phyloP scores from a whole-genome alignment of 148 eudicot species.

The Rheum nobile region DNA sequence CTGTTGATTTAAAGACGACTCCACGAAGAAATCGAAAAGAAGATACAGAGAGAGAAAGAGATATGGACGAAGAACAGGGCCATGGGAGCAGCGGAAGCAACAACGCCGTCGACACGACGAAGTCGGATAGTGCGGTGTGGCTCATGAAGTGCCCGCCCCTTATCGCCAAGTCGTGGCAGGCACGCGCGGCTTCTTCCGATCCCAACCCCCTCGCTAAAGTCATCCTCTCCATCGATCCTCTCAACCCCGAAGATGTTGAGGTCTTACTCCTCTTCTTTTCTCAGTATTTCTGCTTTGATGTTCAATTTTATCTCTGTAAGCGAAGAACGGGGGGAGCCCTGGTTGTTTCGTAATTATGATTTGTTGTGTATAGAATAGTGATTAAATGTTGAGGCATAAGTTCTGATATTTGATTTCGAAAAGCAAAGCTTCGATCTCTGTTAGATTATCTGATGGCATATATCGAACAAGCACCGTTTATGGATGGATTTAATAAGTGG shows the following conservation, averaged over 20 bases:
- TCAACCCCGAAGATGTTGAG: constrained; percentile 40
- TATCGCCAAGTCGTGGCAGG: constrained; percentile 69
- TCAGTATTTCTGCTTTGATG: neutral
- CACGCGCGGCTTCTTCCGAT: constrained; percentile 39
- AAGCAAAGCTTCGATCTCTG: neutral
- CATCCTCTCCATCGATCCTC: constrained; percentile 76
- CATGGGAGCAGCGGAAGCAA: constrained; percentile 17
- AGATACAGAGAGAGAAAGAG: neutral
- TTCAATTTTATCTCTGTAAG: neutral
- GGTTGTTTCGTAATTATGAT: neutral
- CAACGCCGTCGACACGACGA: constrained; percentile 34
- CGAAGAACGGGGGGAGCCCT: neutral
- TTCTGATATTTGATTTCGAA: neutral
- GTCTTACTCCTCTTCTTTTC: constrained; percentile 9
- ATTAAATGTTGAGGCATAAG: neutral
- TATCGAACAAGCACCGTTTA: neutral
- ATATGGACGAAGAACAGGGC: constrained; percentile 58
- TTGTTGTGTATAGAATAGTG: neutral
- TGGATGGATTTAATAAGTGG: neutral
- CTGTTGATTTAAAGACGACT: neutral
- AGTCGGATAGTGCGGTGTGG: constrained; percentile 74
- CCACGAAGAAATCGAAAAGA: neutral
- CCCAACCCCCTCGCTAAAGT: constrained; percentile 55
- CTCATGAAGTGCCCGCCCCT: constrained; percentile 81
- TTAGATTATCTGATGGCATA: neutral